Evolutionary conservation across 495 filamentous ascomycete species (phyloP).

Genomic region (Diplogelasinospora grovesii): DNA sequence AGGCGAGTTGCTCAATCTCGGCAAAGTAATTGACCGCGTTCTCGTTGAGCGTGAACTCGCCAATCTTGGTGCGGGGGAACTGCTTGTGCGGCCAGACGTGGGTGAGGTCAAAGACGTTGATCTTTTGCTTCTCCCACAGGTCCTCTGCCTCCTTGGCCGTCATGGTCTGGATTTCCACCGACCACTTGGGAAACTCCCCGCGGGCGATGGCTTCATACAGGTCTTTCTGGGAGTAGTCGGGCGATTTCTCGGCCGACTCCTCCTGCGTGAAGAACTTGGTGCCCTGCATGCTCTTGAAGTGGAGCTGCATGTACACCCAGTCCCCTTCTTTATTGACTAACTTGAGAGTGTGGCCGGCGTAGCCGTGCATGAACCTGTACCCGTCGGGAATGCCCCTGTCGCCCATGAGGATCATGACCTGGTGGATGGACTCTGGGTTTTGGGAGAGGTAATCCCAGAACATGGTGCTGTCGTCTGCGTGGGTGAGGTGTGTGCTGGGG

Average conservation of each 20-base stretch:
- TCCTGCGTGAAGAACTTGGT: conserved; percentile 57
- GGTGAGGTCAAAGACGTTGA: conserved; percentile 73
- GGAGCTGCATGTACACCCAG: conserved; percentile 64
- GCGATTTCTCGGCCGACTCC: conserved; percentile 53
- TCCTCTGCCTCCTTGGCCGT: conserved; percentile 54
- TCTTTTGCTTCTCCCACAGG: conserved; percentile 53
- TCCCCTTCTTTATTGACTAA: conserved; percentile 54
- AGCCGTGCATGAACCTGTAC: conserved; percentile 66
- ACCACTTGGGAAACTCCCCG: conserved; percentile 63
- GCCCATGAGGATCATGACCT: conserved; percentile 65
- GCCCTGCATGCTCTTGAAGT: conserved; percentile 64
- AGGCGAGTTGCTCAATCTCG: conserved; percentile 78
- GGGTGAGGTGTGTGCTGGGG: conserved; percentile 54
- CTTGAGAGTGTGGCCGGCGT: conserved; percentile 66
- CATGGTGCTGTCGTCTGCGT: conserved; percentile 42
- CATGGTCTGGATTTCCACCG: conserved; percentile 63
- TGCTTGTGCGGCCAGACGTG: conserved; percentile 68
- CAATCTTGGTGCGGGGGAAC: conserved; percentile 62
- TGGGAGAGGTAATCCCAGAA: conserved; percentile 27
- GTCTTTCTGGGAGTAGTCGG: conserved; percentile 66
- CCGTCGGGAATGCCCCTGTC: conserved; percentile 65
- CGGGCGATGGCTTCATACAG: conserved; percentile 62
- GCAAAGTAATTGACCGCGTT: conserved; percentile 66
- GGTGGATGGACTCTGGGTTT: conserved; percentile 66
- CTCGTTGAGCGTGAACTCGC: conserved; percentile 61